These are phyloP conservation scores for Seminavis robusta DNA, from an alignment of 108 stramenopile genomes.

Conservation along the genomic window DNA sequence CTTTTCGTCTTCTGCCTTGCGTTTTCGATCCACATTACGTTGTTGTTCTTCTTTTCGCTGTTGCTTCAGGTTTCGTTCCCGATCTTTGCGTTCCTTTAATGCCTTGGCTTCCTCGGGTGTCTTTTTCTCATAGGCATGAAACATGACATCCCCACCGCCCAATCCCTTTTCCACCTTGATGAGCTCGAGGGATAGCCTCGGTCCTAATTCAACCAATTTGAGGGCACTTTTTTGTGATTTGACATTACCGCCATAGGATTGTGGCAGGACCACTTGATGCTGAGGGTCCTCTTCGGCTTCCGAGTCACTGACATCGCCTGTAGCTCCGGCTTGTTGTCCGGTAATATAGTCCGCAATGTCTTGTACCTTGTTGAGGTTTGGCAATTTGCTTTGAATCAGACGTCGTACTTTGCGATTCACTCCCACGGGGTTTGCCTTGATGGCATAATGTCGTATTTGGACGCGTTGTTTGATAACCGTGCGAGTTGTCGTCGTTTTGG, in stretches of 20 bases:
- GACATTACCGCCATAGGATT: slow-evolving; percentile 79
- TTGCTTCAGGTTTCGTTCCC: slow-evolving; percentile 62
- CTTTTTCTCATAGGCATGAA: slow-evolving; percentile 89
- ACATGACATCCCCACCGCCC: slow-evolving; percentile 94
- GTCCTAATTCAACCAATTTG: slow-evolving; percentile 96
- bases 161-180: slow-evolving; percentile 95
- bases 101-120: slow-evolving; percentile 65
- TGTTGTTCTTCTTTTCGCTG: slow-evolving; percentile 80
- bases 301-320: slow-evolving; percentile 59
- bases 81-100: slow-evolving; percentile 58
- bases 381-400: slow-evolving; percentile 89
- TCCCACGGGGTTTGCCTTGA: slow-evolving; percentile 95
- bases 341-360: slow-evolving; percentile 96
- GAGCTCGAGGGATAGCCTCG: slow-evolving; percentile 86
- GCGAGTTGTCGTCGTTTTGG: slow-evolving; percentile 1
- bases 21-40: slow-evolving; percentile 78
- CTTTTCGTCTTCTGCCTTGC: slow-evolving; percentile 72
- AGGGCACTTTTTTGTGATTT: slow-evolving; percentile 85
- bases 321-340: slow-evolving; percentile 46
- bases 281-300: slow-evolving; percentile 84
- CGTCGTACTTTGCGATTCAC: slow-evolving; percentile 88
- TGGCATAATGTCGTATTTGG: slow-evolving; percentile 96
- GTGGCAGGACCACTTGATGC: slow-evolving; percentile 75
- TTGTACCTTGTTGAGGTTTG: slow-evolving; percentile 83
- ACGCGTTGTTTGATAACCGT: slow-evolving; percentile 32